phyloP scores from a whole-genome alignment of 2,329 filamentous ascomycete species.

The Talaromyces sp. region DNA sequence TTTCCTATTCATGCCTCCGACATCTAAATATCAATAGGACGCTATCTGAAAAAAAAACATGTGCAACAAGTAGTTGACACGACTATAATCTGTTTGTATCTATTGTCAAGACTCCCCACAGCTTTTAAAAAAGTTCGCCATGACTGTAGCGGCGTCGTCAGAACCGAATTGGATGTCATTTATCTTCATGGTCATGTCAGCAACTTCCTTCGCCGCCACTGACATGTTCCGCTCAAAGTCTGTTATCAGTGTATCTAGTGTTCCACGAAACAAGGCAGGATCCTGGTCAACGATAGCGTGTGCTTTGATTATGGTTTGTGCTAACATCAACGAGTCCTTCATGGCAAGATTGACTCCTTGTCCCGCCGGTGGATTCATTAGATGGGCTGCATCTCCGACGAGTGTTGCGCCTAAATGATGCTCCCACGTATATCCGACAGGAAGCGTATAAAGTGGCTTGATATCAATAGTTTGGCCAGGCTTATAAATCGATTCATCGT shows the following conservation, averaged over 20 bases:
- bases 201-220: neutral
- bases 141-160: neutral
- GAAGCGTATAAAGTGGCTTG: neutral
- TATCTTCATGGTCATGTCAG: neutral
- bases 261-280: neutral
- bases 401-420: constrained; percentile 15
- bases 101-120: neutral
- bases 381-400: constrained; percentile 26
- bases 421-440: neutral
- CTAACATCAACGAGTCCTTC: constrained; percentile 20
- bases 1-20: too few species aligned
- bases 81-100: neutral
- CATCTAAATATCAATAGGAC: neutral
- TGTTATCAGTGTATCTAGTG: neutral
- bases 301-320: constrained; percentile 16
- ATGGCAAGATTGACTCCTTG: constrained; percentile 24
- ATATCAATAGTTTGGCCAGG: neutral
- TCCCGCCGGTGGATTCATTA: constrained; percentile 23
- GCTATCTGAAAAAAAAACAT: too few species aligned
- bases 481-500: neutral
- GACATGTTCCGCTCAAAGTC: neutral
- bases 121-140: neutral
- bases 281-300: neutral
- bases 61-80: too few species aligned
- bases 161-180: neutral